These are phyloP conservation scores for Puccinia hordei DNA, from an alignment of 1,284 basidiomycete species.

Conservation along the genomic window DNA sequence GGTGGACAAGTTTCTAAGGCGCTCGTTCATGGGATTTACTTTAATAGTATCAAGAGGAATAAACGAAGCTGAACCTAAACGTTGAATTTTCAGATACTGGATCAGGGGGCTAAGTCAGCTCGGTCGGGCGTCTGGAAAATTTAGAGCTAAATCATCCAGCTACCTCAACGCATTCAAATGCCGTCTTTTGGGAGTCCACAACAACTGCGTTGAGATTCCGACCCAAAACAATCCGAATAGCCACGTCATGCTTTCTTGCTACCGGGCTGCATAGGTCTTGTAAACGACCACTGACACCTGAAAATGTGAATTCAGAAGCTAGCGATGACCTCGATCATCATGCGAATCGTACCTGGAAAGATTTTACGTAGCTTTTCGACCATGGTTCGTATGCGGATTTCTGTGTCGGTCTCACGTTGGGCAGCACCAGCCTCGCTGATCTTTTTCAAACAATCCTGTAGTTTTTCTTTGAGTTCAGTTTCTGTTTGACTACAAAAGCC, in stretches of 20 bases:
- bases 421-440: slow-evolving; percentile 85
- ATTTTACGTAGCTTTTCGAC: slow-evolving; percentile 78
- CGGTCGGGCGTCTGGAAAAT: background rate
- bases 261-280: slow-evolving; percentile 91
- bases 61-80: slow-evolving; percentile 92
- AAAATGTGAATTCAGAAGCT: slow-evolving; percentile 52
- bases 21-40: slow-evolving; percentile 89
- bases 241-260: slow-evolving; percentile 85
- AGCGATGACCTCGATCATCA: background rate
- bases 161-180: slow-evolving; percentile 95
- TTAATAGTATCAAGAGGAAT: slow-evolving; percentile 95
- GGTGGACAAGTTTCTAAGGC: slow-evolving; percentile 84
- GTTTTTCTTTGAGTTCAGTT: slow-evolving; percentile 84
- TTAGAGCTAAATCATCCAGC: slow-evolving; percentile 51
- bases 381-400: slow-evolving; percentile 80
- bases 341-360: slow-evolving; percentile 68
- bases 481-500: slow-evolving; percentile 72
- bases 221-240: slow-evolving; percentile 92
- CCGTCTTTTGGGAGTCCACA: slow-evolving; percentile 93
- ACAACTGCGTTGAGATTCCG: slow-evolving; percentile 93
- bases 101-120: slow-evolving; percentile 12
- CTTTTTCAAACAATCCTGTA: slow-evolving; percentile 78
- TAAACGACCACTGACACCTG: slow-evolving; percentile 70
- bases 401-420: slow-evolving; percentile 79
- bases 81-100: slow-evolving; percentile 91